Evolutionary conservation across 768 basidiomycete species (phyloP).

Genomic region (Auricularia sp.): DNA sequence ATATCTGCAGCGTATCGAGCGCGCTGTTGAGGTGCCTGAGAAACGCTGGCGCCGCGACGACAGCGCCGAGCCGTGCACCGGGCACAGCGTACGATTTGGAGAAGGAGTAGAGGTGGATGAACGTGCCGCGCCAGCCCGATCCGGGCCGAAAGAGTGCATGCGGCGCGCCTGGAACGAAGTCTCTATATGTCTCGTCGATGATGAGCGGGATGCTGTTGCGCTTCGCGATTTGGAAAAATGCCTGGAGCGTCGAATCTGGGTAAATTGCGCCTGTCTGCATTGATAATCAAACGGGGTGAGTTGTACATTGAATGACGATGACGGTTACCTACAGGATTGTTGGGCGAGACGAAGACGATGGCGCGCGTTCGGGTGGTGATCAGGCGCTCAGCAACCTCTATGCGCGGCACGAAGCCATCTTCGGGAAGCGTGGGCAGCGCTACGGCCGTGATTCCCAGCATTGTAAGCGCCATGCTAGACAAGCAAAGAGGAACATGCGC

Average conservation of each 20-base stretch:
- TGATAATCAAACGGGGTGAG: too few species aligned
- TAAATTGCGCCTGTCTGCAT: conserved; percentile 62
- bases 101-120: conserved; percentile 71
- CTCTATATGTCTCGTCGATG: conserved; percentile 84
- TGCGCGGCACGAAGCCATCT: conserved; percentile 52
- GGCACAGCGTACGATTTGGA: conserved; percentile 77
- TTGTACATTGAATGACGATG: background rate
- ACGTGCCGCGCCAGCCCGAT: conserved; percentile 42
- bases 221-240: conserved; percentile 52
- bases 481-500: background rate
- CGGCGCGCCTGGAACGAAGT: conserved; percentile 58
- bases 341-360: conserved; percentile 67
- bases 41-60: conserved; percentile 51
- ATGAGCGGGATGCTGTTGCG: conserved; percentile 52
- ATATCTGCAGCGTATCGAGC: conserved; percentile 74
- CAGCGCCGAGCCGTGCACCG: conserved; percentile 67
- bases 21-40: conserved; percentile 45
- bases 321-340: conserved; percentile 48
- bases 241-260: conserved; percentile 40
- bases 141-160: conserved; percentile 40
- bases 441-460: conserved; percentile 52
- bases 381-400: conserved; percentile 36
- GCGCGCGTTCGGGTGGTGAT: conserved; percentile 54
- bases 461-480: conserved; percentile 52
- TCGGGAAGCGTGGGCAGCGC: conserved; percentile 41